A percentile compares a stretch with the other conserved stretches of the same genome.
Conservation (phyloP, 768 basidiomycete genomes). For the Amanita phalloides region DNA sequence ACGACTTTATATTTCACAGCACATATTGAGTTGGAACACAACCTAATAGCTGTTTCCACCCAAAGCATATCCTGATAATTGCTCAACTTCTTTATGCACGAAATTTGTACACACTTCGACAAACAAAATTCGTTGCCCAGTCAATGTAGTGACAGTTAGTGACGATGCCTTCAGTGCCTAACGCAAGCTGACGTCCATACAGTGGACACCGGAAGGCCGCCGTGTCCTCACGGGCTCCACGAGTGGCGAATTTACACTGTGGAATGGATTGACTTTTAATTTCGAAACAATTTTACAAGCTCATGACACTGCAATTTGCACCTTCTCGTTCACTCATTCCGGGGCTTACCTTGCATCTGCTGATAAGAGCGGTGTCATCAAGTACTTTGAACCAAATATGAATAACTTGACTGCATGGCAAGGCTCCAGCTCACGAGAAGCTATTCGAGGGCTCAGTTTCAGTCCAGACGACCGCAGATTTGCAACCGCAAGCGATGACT, state of each 20-base stretch:
- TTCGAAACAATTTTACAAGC: conserved; percentile 99
- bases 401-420: conserved; percentile 94
- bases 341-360: conserved; percentile 90
- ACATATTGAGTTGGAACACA: conserved; percentile 12
- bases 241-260: conserved; percentile 95
- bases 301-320: conserved; percentile 89
- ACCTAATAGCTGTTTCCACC: conserved; percentile 75
- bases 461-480: conserved; percentile 88
- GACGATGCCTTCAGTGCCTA: background rate
- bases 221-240: conserved; percentile 92
- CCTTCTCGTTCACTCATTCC: conserved; percentile 83
- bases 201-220: conserved; percentile 98
- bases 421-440: conserved; percentile 80
- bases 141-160: conserved; percentile 88
- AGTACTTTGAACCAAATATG: conserved; percentile 99
- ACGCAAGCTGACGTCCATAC: conserved; percentile 1
- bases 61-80: conserved; percentile 83
- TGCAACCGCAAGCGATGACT: conserved; percentile 93
- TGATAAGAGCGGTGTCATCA: conserved; percentile 90
- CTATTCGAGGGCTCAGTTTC: conserved; percentile 85
- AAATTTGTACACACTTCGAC: conserved; percentile 98
- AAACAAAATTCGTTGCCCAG: conserved; percentile 96
- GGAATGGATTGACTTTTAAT: conserved; percentile 99
- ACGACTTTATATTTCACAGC: conserved; percentile 17
- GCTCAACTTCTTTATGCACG: conserved; percentile 89